Evolutionary conservation across 1,284 basidiomycete species (phyloP).

Genomic region (Trametes pubescens): DNA sequence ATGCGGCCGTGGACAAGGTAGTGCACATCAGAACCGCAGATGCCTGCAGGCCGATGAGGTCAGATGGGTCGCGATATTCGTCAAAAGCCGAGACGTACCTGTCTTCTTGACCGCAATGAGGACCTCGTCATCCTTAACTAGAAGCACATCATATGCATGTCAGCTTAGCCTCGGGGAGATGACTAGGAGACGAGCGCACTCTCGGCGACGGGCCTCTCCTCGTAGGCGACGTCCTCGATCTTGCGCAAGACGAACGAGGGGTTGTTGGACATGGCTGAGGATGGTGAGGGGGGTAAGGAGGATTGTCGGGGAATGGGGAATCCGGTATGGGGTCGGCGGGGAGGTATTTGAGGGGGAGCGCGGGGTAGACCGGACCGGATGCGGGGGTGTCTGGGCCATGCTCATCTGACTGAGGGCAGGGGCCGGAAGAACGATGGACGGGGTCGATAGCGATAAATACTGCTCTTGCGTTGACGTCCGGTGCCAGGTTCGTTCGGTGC

Average conservation of each 20-base stretch:
- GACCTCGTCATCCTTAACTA: constrained; percentile 81
- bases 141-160: constrained; percentile 14
- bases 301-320: constrained; percentile 18
- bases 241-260: constrained; percentile 82
- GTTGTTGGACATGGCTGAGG: constrained; percentile 69
- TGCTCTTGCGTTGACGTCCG: background rate
- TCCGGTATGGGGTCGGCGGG: background rate
- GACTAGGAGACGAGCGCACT: constrained; percentile 48
- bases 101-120: constrained; percentile 94
- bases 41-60: constrained; percentile 58
- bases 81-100: constrained; percentile 52
- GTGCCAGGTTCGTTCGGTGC: constrained; percentile 3
- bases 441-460: constrained; percentile 22
- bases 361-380: constrained; percentile 34
- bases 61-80: constrained; percentile 18
- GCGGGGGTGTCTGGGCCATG: constrained; percentile 24
- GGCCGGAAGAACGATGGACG: constrained; percentile 21
- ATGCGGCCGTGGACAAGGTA: constrained; percentile 81
- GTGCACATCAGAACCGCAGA: constrained; percentile 92
- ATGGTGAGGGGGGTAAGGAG: constrained; percentile 11
- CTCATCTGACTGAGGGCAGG: constrained; percentile 30
- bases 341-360: constrained; percentile 31
- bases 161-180: constrained; percentile 12
- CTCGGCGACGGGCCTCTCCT: constrained; percentile 82
- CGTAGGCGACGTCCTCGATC: constrained; percentile 78